These are phyloP conservation scores for Antitrichia curtipendula DNA, from an alignment of 225 moss, liverwort and hornwort species.

Conservation along the genomic window DNA sequence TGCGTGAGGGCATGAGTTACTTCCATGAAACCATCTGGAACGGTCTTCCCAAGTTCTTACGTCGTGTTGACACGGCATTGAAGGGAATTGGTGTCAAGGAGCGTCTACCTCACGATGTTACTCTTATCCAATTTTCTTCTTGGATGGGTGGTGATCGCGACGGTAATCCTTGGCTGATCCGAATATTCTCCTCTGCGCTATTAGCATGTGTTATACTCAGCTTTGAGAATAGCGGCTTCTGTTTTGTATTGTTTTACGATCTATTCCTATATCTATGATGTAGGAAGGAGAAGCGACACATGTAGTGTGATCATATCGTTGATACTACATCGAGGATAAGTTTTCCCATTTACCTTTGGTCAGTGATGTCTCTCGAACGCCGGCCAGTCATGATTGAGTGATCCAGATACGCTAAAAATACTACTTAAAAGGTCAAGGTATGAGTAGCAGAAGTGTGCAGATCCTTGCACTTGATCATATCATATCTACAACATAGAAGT, in stretches of 20 bases:
- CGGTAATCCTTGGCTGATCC: conserved; percentile 15
- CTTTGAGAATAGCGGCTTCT: conserved; percentile 14
- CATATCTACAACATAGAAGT: neutral
- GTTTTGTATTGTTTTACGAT: conserved; percentile 30
- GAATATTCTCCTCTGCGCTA: neutral
- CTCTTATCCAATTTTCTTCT: conserved; percentile 64
- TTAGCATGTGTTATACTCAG: neutral
- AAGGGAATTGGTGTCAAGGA: conserved; percentile 47
- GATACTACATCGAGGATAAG: conserved; percentile 38
- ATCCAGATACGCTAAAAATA: neutral
- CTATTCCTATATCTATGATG: conserved; percentile 45
- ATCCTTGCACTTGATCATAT: neutral
- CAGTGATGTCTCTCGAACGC: conserved; percentile 37
- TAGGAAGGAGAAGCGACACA: conserved; percentile 46
- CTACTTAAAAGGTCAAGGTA: neutral
- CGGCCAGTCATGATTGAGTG: conserved; percentile 21
- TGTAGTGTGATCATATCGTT: conserved; percentile 44
- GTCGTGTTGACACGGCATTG: conserved; percentile 56
- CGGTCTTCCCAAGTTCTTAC: conserved; percentile 53
- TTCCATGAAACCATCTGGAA: conserved; percentile 69
- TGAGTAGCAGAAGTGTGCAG: neutral
- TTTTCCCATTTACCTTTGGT: conserved; percentile 41
- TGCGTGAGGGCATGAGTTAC: conserved; percentile 65
- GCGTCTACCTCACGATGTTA: conserved; percentile 47
- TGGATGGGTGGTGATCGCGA: conserved; percentile 78